Percentiles rank a stretch among this genome's conserved stretches.
These are phyloP conservation scores for Monosporascus sp. DNA, from an alignment of 2,329 filamentous ascomycete genomes.

Conservation along the genomic window DNA sequence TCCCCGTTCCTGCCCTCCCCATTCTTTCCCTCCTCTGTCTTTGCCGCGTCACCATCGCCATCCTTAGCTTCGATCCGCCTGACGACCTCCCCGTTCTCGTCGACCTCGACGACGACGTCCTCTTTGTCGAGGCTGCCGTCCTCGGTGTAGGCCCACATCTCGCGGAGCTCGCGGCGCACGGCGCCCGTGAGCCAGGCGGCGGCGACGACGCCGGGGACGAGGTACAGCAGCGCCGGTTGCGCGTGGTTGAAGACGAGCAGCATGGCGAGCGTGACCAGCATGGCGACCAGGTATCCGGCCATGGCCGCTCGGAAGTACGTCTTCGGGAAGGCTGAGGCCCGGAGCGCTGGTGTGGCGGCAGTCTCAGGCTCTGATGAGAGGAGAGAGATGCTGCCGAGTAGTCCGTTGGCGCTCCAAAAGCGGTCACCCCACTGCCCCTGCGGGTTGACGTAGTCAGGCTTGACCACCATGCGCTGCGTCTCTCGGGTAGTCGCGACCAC, in stretches of 20 bases:
- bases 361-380: neutral
- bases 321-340: constrained; percentile 63
- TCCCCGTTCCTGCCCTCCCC: constrained; percentile 22
- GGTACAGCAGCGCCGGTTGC: constrained; percentile 86
- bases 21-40: constrained; percentile 14
- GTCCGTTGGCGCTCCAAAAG: constrained; percentile 60
- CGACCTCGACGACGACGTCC: constrained; percentile 53
- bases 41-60: constrained; percentile 29
- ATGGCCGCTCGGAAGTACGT: constrained; percentile 79
- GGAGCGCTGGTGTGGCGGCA: constrained; percentile 27
- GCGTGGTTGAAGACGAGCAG: constrained; percentile 76
- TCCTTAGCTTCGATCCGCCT: constrained; percentile 35
- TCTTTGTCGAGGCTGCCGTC: constrained; percentile 52
- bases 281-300: constrained; percentile 70
- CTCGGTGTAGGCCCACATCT: constrained; percentile 83
- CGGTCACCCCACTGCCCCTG: constrained; percentile 77
- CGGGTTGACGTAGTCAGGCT: constrained; percentile 51
- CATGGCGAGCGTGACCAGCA: constrained; percentile 70
- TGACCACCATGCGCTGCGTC: constrained; percentile 43
- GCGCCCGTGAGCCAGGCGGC: constrained; percentile 72
- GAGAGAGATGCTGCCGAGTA: too few species aligned
- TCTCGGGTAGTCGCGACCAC: constrained; percentile 28
- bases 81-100: constrained; percentile 41
- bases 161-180: constrained; percentile 62
- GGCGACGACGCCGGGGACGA: constrained; percentile 79